Evolutionary conservation across 768 basidiomycete genomes (phyloP), one percentile per base, ranked within the genome.

Genomic region (Cubamyces lactineus): DNA sequence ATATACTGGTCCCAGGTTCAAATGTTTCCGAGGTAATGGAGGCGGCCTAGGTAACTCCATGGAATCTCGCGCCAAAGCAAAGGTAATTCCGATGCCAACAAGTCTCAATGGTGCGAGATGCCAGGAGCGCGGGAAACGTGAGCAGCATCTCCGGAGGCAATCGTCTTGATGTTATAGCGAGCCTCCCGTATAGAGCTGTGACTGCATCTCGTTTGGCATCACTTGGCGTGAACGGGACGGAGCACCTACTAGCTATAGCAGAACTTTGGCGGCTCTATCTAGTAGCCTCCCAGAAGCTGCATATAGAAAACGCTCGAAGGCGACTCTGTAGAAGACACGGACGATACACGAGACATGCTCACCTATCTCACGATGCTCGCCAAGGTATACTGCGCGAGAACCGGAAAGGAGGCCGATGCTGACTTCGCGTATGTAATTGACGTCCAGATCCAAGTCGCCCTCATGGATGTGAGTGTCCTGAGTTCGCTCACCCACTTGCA

Each of bases 41-140:
- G 48, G 3, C 38, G 47, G 47, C n/a, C 47, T 21, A 17, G 21
- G 23, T 8, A 21, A 1, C 11, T 28, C 6, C 38, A 34, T 41
- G 15, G 3, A 12, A 24, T 50, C 49, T 51, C 57, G 46, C 57
- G 34, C 57, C 48, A 24, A 40, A 48, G 13, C 12, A 4, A 23
- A 34, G 40, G 57, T 19, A 19, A 30, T 17, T 41, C 40, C 26
- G 17, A 23, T 39, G 26, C 3, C 13, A 19, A 9, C 12, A 24
- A 19, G 13, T 15, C 38, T 15, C 26, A 24, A 26, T 51, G 46
- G 13, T 39, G 47, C 15, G 40, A 19, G 40, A 24, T 58, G 41
- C 57, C 57, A 58, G 48, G 57, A 58, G 48, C 26, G 57, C 49
- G 57, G 40, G 57, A 58, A 51, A 11, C 23, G 3, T n/a, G 19